Conservation (phyloP, 768 basidiomycete species). For the Exidia glandulosa region DNA sequence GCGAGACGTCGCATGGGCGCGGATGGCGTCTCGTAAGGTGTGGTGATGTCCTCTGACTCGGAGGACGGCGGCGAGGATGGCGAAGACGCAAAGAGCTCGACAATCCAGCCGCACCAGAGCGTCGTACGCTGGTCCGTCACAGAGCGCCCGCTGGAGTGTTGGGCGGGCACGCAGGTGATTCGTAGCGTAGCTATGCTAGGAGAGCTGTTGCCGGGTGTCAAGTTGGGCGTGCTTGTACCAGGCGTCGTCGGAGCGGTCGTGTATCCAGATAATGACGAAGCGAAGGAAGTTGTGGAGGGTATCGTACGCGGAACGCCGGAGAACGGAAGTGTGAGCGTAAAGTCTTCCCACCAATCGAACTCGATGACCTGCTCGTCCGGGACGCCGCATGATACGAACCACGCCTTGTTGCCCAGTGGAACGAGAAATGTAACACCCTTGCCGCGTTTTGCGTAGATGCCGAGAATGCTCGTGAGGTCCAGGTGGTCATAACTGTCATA, state of each 20-base stretch:
- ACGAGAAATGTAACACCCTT: conserved; percentile 22
- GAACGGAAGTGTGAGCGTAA: background rate
- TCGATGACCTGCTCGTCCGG: conserved; percentile 21
- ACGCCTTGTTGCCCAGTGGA: conserved; percentile 25
- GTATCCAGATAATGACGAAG: too few relatives aligned
- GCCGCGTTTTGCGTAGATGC: conserved; percentile 13
- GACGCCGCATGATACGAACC: conserved; percentile 22
- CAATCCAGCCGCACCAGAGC: conserved; percentile 32
- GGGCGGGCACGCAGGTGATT: conserved; percentile 30
- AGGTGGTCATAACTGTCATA: conserved; percentile 36
- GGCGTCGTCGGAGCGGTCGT: too few relatives aligned
- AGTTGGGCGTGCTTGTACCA: too few relatives aligned
- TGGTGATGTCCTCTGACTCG: conserved; percentile 8
- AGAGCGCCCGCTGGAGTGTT: conserved; percentile 29
- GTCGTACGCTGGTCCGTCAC: conserved; percentile 23
- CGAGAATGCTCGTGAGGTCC: conserved; percentile 25
- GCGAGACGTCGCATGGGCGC: background rate
- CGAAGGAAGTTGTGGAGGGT: conserved; percentile 3
- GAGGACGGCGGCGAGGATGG: conserved; percentile 7
- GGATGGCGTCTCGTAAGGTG: background rate
- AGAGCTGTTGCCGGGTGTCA: too few relatives aligned
- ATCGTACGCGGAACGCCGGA: background rate
- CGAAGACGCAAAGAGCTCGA: conserved; percentile 12
- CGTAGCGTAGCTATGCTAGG: too few relatives aligned
- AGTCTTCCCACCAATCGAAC: conserved; percentile 32